Evolutionary conservation across 768 basidiomycete genomes (phyloP).

Genomic region (Tephrocybe rancida): DNA sequence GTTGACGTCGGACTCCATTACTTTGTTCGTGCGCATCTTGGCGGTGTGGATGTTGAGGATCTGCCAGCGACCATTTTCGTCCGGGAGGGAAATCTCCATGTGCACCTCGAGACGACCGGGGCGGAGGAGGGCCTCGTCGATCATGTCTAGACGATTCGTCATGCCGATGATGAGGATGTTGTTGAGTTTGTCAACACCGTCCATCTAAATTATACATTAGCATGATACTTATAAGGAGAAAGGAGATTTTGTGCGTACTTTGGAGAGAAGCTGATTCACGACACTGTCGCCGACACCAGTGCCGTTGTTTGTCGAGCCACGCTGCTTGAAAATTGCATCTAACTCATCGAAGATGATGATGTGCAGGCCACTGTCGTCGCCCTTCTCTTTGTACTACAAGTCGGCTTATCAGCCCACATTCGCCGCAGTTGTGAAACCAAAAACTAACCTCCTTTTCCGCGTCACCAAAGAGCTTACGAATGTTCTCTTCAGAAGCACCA

Average conservation of each 20-base stretch:
- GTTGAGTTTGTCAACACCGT: conserved; percentile 98
- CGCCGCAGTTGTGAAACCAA: background rate
- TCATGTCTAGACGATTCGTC: conserved; percentile 99
- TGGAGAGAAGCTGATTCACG: conserved; percentile 97
- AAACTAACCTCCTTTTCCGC: conserved; percentile 88
- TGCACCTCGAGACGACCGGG: conserved; percentile 99
- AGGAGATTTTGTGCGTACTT: conserved; percentile 61
- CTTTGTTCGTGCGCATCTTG: conserved; percentile 90
- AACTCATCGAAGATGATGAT: conserved; percentile 99
- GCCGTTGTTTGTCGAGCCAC: conserved; percentile 87
- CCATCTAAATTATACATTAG: conserved; percentile 72
- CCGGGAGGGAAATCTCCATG: conserved; percentile 98
- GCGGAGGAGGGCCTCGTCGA: conserved; percentile 95
- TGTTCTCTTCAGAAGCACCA: conserved; percentile 96
- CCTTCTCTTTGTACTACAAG: conserved; percentile 92
- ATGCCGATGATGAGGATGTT: conserved; percentile 99
- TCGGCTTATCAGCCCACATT: background rate
- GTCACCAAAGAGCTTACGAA: conserved; percentile 96
- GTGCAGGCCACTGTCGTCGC: conserved; percentile 94
- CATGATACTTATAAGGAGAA: background rate
- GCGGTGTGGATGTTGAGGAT: conserved; percentile 94
- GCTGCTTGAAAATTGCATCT: conserved; percentile 98
- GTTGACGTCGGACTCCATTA: conserved; percentile 89
- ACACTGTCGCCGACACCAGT: conserved; percentile 99
- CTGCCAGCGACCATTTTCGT: conserved; percentile 89